Base-by-base conservation (phyloP, 495 filamentous ascomycete genomes). In the Talaromyces liani region DNA sequence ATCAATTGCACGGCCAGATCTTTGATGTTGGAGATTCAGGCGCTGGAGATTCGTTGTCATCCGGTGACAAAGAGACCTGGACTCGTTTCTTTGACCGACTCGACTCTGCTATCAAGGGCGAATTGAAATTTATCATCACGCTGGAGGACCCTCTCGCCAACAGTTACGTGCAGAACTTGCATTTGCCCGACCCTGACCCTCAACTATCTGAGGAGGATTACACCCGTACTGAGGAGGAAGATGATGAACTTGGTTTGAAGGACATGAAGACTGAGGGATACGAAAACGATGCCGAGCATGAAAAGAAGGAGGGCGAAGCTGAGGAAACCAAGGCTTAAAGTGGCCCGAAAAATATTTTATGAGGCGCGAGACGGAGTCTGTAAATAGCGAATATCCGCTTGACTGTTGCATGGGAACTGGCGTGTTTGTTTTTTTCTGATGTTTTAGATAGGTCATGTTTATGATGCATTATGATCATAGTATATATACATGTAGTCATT, bases 201-300 rank as follows among this genome's bases (percentile, higher is more conserved):
- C 88, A 97, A 79, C 84, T 98, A 68, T 84, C 78, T 20, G 82
- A 84, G 3, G 92, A 91, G 72, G 92, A 96, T 39, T 97, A 98
- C 70, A 85, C 88, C 55, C 82, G 94, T 64, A 95, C 92, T 1
- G 85, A 87, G 0, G 88, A 96, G 73, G 95, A 98, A 72, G 88
- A 94, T 72, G 95, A 98, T 66, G 88, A 96, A 36, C 78, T 98
- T 22, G 94, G 94, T 0, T 76, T 98, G 66, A 84, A 74, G 47
- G 93, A 98, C 69, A 98, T 98, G 87, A 95, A 92, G 80, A 88
- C 87, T 0, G 91, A 97, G 70, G 87, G 85, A 0, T 97, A 97
- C 76, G 91, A 88, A 70, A 78, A 84, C 53, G 84, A 83, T 67
- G 65, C 51, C 1, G 68, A 77, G 64, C 65, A 71, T 56, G 66